Percentiles rank a stretch among this genome's conserved stretches.
phyloP scores from a whole-genome alignment of 1,139 yeast genomes.

The Scheffersomyces quercinus region DNA sequence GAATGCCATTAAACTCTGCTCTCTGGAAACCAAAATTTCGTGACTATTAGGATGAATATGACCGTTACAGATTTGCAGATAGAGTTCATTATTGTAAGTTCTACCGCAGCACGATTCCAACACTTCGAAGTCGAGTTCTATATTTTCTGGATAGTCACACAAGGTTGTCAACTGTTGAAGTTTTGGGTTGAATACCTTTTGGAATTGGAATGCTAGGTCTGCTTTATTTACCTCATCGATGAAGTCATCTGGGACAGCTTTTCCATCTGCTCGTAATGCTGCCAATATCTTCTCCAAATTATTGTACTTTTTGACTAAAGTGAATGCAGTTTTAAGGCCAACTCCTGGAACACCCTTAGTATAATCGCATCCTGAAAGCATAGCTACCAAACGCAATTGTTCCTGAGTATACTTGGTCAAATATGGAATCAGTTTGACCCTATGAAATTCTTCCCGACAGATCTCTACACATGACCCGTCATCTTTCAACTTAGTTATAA shows the following conservation, averaged over 20 bases:
- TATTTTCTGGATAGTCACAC: slow-evolving; percentile 52
- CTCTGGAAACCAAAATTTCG: slow-evolving; percentile 46
- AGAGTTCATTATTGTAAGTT: slow-evolving; percentile 47
- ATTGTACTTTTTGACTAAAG: slow-evolving; percentile 52
- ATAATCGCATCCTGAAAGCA: slow-evolving; percentile 94
- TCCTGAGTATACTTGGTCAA: slow-evolving; percentile 49
- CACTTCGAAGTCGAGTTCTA: slow-evolving; percentile 30
- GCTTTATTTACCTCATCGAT: slow-evolving; percentile 65
- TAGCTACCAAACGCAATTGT: slow-evolving; percentile 76
- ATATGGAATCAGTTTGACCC: slow-evolving; percentile 47
- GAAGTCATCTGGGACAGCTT: slow-evolving; percentile 59
- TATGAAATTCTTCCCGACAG: slow-evolving; percentile 50
- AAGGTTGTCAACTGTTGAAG: slow-evolving; percentile 52
- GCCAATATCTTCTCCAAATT: slow-evolving; percentile 56
- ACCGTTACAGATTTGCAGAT: slow-evolving; percentile 63
- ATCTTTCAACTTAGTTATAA: slow-evolving; percentile 82
- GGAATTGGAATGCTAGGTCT: slow-evolving; percentile 77
- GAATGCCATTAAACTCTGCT: slow-evolving; percentile 29
- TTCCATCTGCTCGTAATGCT: slow-evolving; percentile 65
- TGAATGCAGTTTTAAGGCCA: slow-evolving; percentile 79
- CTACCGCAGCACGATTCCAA: slow-evolving; percentile 67
- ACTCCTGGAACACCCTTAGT: slow-evolving; percentile 82
- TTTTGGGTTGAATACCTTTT: slow-evolving; percentile 78
- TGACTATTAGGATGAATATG: slow-evolving; percentile 66
- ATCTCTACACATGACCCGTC: slow-evolving; percentile 76